Conservation (phyloP, 441 rosid species). For the Rhodomyrtus psidioides region DNA sequence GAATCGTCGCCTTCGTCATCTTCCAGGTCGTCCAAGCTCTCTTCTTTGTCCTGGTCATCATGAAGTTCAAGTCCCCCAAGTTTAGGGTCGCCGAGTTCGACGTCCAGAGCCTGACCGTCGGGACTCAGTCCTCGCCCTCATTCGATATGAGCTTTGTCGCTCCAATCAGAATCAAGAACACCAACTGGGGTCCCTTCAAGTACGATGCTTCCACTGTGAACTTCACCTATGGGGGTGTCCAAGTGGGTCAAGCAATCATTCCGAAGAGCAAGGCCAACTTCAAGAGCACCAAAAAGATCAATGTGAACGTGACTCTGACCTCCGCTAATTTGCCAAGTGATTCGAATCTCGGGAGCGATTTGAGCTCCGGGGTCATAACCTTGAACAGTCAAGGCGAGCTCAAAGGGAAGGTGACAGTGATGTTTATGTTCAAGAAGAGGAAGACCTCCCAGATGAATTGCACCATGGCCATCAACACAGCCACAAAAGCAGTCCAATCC, state of each 20-base stretch:
- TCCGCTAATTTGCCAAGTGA: neutral
- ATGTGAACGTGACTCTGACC: neutral
- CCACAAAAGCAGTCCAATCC: no score
- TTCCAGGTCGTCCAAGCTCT: neutral
- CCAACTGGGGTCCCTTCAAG: slow-evolving; percentile 4
- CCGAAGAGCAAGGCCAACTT: neutral
- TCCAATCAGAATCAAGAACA: neutral
- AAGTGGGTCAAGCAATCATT: neutral
- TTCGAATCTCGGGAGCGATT: neutral
- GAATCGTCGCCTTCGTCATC: neutral
- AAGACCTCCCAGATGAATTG: no score
- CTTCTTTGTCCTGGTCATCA: neutral
- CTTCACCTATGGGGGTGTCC: neutral
- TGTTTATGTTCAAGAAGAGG: neutral
- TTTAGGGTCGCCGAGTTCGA: neutral
- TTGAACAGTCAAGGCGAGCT: neutral
- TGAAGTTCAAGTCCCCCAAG: neutral
- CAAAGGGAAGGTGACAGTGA: neutral
- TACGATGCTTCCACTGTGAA: neutral
- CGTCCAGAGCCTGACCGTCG: neutral
- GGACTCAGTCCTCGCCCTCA: neutral
- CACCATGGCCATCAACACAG: no score
- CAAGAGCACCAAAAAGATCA: slow-evolving; percentile 3
- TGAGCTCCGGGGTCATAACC: neutral
- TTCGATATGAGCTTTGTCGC: slow-evolving; percentile 3